Evolutionary conservation across 768 basidiomycete genomes (phyloP).

Genomic region (Aureoboletus auriporus): DNA sequence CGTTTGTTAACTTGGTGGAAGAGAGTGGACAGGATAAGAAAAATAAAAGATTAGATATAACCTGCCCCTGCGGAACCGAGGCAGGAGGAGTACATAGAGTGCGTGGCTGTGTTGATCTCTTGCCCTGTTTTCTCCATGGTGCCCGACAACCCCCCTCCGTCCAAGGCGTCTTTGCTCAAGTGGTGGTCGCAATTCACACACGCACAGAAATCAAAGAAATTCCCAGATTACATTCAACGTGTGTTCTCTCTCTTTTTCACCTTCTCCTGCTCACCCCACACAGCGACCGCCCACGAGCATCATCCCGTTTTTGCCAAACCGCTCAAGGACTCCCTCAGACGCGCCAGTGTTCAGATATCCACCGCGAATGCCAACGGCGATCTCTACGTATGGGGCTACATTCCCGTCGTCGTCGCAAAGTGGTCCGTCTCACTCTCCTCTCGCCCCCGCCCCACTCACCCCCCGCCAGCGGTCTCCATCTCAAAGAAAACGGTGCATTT

Average conservation of each 20-base stretch:
- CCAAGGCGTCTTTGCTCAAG: constrained; percentile 62
- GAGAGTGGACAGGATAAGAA: no score
- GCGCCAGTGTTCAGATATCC: constrained; percentile 91
- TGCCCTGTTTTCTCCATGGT: constrained; percentile 17
- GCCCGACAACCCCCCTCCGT: constrained; percentile 35
- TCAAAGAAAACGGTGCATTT: constrained; percentile 84
- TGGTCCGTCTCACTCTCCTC: constrained; percentile 53
- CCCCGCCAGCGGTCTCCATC: constrained; percentile 70
- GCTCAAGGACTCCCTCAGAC: constrained; percentile 76
- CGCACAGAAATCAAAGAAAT: constrained; percentile 58
- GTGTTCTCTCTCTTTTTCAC: constrained; percentile 6
- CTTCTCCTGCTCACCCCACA: constrained; percentile 1
- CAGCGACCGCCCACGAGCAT: constrained; percentile 28
- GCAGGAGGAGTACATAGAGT: no score
- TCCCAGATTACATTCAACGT: constrained; percentile 44
- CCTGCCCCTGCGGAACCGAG: no score
- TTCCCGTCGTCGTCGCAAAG: constrained; percentile 97
- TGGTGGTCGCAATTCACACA: constrained; percentile 82
- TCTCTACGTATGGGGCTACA: constrained; percentile 88
- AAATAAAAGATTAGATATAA: no score
- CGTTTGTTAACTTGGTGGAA: no score
- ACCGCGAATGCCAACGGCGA: constrained; percentile 81
- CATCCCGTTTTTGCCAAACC: constrained; percentile 80
- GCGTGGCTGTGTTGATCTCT: constrained; percentile 18
- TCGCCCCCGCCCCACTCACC: constrained; percentile 2